Percentiles rank a stretch among this genome's conserved stretches.
These are phyloP conservation scores for Lachnellula arida DNA, from an alignment of 2,329 filamentous ascomycete genomes.

Conservation along the genomic window DNA sequence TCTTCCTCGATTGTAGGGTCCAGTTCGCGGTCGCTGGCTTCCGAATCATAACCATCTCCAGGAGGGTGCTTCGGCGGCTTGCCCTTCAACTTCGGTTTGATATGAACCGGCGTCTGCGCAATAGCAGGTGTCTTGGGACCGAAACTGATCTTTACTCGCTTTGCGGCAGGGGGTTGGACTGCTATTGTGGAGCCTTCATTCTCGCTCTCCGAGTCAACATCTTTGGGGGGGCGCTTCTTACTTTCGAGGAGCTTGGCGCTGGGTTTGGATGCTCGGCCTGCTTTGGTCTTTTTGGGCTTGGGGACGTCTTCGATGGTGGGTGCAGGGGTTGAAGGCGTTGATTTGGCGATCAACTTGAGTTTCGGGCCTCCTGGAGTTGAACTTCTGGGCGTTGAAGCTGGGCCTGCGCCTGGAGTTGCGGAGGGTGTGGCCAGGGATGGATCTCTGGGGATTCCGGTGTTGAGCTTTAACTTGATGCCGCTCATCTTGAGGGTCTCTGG, in stretches of 20 bases:
- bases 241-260: constrained; percentile 54
- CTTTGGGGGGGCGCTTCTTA: constrained; percentile 52
- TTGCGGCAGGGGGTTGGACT: constrained; percentile 19
- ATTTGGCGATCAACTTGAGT: constrained; percentile 26
- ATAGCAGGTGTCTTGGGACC: constrained; percentile 17
- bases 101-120: constrained; percentile 16
- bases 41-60: constrained; percentile 93
- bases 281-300: constrained; percentile 48
- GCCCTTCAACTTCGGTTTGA: constrained; percentile 63
- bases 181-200: constrained; percentile 29
- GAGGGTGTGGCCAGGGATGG: background rate
- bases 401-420: background rate
- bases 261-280: constrained; percentile 55
- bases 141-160: constrained; percentile 46
- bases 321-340: constrained; percentile 24
- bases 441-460: constrained; percentile 6
- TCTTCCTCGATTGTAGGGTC: constrained; percentile 89
- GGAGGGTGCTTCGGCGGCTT: constrained; percentile 62
- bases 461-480: constrained; percentile 26
- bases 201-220: constrained; percentile 46
- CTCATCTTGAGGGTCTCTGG: constrained; percentile 20
- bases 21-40: constrained; percentile 81
- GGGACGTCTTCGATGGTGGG: constrained; percentile 13
- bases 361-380: constrained; percentile 21
- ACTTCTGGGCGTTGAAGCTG: constrained; percentile 19